A percentile compares a stretch with the other conserved stretches of the same genome.
Evolutionary conservation across 345 rosid genomes (phyloP).

Genomic region (Dovyalis caffra): DNA sequence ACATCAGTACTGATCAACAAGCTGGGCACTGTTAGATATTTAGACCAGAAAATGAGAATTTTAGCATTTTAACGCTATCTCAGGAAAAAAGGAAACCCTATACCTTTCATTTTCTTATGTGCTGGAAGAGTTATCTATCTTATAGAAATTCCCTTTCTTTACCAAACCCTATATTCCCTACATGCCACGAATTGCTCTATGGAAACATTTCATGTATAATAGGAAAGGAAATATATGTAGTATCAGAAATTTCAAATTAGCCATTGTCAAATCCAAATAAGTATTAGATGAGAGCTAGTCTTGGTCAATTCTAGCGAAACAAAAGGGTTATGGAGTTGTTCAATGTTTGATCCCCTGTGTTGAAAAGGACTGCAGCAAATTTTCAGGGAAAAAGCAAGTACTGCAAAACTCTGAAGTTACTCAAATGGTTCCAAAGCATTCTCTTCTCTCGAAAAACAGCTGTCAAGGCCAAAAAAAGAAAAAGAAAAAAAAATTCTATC

Average conservation of each 20-base stretch:
- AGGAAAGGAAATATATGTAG: neutral
- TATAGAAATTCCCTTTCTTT: slow-evolving; percentile 13
- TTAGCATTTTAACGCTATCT: neutral
- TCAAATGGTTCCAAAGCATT: slow-evolving; percentile 16
- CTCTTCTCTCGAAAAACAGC: slow-evolving; percentile 10
- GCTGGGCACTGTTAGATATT: neutral
- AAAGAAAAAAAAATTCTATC: neutral
- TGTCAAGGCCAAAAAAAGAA: neutral
- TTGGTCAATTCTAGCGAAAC: slow-evolving; percentile 18
- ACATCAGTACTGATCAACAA: slow-evolving; percentile 7
- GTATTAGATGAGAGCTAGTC: slow-evolving; percentile 17
- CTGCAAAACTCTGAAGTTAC: slow-evolving; percentile 23
- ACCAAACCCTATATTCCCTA: slow-evolving; percentile 30
- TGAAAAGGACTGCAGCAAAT: slow-evolving; percentile 15
- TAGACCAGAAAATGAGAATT: neutral
- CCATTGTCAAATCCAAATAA: slow-evolving; percentile 20
- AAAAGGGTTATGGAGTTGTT: neutral
- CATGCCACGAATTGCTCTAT: slow-evolving; percentile 15
- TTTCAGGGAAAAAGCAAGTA: slow-evolving; percentile 10
- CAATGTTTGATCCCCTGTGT: neutral
- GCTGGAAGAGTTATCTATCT: slow-evolving; percentile 25
- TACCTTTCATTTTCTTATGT: slow-evolving; percentile 26
- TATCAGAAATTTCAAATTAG: slow-evolving; percentile 2
- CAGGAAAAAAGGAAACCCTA: neutral
- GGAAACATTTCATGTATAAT: neutral